Base-by-base conservation (phyloP, 768 basidiomycete genomes). In the Pleurotus djamor region DNA sequence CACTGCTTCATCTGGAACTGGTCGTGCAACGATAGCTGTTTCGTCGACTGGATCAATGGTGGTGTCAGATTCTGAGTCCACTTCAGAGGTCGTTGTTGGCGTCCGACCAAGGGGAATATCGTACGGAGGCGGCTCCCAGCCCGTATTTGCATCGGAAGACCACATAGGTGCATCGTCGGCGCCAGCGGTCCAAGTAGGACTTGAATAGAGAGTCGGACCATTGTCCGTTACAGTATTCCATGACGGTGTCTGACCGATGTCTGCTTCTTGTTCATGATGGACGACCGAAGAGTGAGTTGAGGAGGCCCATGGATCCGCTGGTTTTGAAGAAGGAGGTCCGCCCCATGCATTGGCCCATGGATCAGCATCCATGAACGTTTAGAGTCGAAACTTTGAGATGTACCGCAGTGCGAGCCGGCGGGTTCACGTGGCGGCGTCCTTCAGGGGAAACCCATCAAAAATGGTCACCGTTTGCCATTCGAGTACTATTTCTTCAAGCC, bases 311-410 rank as follows among this genome's bases (percentile, higher is more conserved):
- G 62, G n/a, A 28, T 50, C 47, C 52, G 48, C 58, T 35, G 65
- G 60, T 58, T 77, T 76, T 17, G 74, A 63, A 49, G 83, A 56
- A 16, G 54, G 13, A 21, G 54, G 33, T 32, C 85, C 83, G 58
- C 77, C 80, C 87, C 86, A 89, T 58, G 85, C 82, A 70, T 87
- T 87, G 44, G 83, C 83, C 85, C 89, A 92, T 50, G 88, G 85
- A 71, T 92, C 85, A 28, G 21, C 21, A 64, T 91, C 88, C 88
- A 91, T 91, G 32, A 34, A 44, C 41, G 34, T 56, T 45, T 48
- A 52, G 17, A 47, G 45, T 41, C n/a, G 38, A 9, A 41, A 41
- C 21, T 28, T 28, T 28, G 21, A 28, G 21, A n/a, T n/a, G 21
- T 3, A 28, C 21, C 21, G 21, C 21, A 28, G 21, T 28, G 21